A percentile compares a stretch with the other conserved stretches of the same genome.
These are phyloP conservation scores for Colletotrichum sp. DNA, from an alignment of 2,329 filamentous ascomycete species.

Conservation along the genomic window DNA sequence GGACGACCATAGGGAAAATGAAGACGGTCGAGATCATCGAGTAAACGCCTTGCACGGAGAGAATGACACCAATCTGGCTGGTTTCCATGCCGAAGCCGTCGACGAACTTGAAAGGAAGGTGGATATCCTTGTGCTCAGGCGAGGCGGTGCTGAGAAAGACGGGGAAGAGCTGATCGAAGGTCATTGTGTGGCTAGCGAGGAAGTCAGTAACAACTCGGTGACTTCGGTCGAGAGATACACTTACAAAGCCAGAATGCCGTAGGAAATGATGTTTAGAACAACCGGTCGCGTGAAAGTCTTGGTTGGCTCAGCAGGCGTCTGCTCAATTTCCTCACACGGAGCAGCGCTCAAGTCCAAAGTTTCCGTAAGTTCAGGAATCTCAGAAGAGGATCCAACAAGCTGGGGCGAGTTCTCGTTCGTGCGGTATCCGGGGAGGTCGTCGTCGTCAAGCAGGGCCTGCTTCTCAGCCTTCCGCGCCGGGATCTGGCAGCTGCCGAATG, in stretches of 20 bases:
- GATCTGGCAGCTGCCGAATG: constrained; percentile 38
- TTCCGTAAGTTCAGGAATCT: constrained; percentile 36
- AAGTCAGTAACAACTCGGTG: constrained; percentile 21
- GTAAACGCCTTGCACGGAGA: constrained; percentile 87
- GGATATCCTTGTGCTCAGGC: constrained; percentile 41
- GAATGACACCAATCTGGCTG: constrained; percentile 84
- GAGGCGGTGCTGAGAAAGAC: constrained; percentile 81
- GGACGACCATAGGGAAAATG: constrained; percentile 80
- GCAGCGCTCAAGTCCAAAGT: constrained; percentile 32
- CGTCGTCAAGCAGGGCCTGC: constrained; percentile 66
- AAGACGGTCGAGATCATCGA: constrained; percentile 87
- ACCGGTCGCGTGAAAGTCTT: constrained; percentile 85
- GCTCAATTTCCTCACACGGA: neutral
- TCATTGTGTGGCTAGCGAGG: constrained; percentile 83
- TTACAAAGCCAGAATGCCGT: constrained; percentile 94
- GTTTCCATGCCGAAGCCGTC: constrained; percentile 86
- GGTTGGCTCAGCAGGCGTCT: neutral
- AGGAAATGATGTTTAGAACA: constrained; percentile 85
- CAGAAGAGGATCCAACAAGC: constrained; percentile 39
- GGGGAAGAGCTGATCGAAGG: constrained; percentile 91
- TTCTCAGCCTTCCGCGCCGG: constrained; percentile 56
- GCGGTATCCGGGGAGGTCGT: constrained; percentile 72
- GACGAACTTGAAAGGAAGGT: constrained; percentile 85
- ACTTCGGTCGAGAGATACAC: constrained; percentile 42
- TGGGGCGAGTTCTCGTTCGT: constrained; percentile 62